phyloP scores from a whole-genome alignment of 179 eudicot genomes.

The Kewa caespitosa region DNA sequence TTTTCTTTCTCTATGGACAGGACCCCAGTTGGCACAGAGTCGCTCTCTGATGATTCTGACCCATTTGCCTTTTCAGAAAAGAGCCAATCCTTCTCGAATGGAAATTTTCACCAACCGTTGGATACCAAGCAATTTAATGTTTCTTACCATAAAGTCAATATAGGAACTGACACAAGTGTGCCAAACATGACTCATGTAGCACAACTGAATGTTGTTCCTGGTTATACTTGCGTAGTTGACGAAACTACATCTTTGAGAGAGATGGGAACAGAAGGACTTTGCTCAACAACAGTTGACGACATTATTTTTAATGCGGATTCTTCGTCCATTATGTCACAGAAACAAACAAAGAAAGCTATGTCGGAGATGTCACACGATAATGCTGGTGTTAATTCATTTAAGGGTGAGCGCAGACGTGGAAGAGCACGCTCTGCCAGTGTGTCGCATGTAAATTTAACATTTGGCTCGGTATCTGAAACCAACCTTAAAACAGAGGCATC shows the following conservation, averaged over 20 bases:
- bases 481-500: conserved; percentile 58
- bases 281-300: conserved; percentile 36
- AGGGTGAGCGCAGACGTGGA: conserved; percentile 30
- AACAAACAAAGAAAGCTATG: conserved; percentile 33
- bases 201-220: conserved; percentile 55
- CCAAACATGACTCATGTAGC: conserved; percentile 43
- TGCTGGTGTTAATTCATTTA: conserved; percentile 28
- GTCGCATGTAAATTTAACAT: conserved; percentile 27
- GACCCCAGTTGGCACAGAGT: conserved; percentile 82
- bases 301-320: conserved; percentile 31
- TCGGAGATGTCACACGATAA: conserved; percentile 35
- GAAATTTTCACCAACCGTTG: conserved; percentile 36
- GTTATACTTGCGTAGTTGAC: conserved; percentile 45
- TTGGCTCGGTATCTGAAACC: conserved; percentile 57
- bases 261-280: conserved; percentile 27
- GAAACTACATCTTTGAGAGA: conserved; percentile 37
- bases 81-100: conserved; percentile 49
- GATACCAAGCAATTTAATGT: conserved; percentile 47
- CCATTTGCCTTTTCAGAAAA: conserved; percentile 66
- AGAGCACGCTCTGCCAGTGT: conserved; percentile 27
- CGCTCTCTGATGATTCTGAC: conserved; percentile 74
- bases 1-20: conserved; percentile 36
- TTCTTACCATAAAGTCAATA: conserved; percentile 53
- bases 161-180: conserved; percentile 36
- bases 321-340: conserved; percentile 30